These are phyloP conservation scores for Telfairia occidentalis DNA, from an alignment of 331 rosid genomes.

Conservation along the genomic window DNA sequence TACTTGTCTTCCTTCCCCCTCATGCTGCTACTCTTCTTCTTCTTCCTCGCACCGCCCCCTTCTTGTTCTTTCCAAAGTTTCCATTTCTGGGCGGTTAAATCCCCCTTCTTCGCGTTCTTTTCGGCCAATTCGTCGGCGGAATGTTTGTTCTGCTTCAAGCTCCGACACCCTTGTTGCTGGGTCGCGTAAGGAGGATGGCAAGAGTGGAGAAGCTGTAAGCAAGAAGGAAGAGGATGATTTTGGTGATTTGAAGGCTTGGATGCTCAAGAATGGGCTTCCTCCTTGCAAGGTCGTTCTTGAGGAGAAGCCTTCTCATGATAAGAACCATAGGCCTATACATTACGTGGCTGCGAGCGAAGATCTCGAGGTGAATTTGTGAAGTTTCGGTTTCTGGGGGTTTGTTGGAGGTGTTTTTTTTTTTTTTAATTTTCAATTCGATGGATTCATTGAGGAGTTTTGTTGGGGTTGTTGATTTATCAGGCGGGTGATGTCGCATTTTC, in stretches of 20 bases:
- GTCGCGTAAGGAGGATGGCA: slow-evolving; percentile 33
- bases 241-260: slow-evolving; percentile 73
- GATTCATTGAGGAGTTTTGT: not conserved
- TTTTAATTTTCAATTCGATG: not conserved
- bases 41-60: slow-evolving; percentile 26
- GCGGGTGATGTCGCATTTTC: slow-evolving; percentile 87
- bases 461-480: slow-evolving; percentile 22
- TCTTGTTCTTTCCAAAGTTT: slow-evolving; percentile 19
- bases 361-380: slow-evolving; percentile 48
- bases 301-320: slow-evolving; percentile 51
- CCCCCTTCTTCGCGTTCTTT: not conserved
- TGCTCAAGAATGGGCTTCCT: slow-evolving; percentile 82
- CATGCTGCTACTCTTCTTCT: slow-evolving; percentile 16
- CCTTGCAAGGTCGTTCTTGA: slow-evolving; percentile 74
- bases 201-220: slow-evolving; percentile 19
- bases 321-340: slow-evolving; percentile 51
- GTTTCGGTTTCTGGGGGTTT: not conserved
- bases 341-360: slow-evolving; percentile 90
- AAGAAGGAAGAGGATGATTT: slow-evolving; percentile 31
- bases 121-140: slow-evolving; percentile 21
- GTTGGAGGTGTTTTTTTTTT: not conserved
- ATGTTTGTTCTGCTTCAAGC: slow-evolving; percentile 39
- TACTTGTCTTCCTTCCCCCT: slow-evolving; percentile 32
- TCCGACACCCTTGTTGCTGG: slow-evolving; percentile 61
- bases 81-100: slow-evolving; percentile 21